Base-by-base conservation (phyloP, 257 asterid species). In the Gynochthodes officinalis region DNA sequence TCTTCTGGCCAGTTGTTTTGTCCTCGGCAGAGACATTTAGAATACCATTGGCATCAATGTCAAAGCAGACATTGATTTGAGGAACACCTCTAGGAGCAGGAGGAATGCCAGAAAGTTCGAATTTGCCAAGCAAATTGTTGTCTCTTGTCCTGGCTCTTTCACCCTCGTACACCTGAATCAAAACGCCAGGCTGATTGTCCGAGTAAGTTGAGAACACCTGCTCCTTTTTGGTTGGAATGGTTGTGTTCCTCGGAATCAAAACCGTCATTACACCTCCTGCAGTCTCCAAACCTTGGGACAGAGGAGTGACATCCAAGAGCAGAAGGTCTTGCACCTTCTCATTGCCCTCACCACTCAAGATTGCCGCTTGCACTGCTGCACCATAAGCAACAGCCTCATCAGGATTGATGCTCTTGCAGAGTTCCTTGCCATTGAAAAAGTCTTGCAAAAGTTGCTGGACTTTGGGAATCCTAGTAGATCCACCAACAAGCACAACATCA, bases 331-430 rank as follows among this genome's bases (percentile, higher is more conserved):
- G 84, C 2, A 80, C 84, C 65, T 73, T 73, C 46, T 80, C 81
- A 25, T 80, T 80, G 7, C 84, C 84, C 67, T 80, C 84, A 3
- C 84, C 84, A 46, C 79, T 73, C 73, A 80, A 58, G 4, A 80
- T 80, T 0, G 84, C 84, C 6, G 86, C 86, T 35, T 82, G 83
- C n/a, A 82, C 86, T 19, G 84, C 81, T 1, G 86, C 86, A 13
- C 86, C 86, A 82, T 82, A 82, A 0, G 86, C 86, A 16, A 82
- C 86, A 21, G 83, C 84, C 53, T 82, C 84, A 0, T 82, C 86
- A 0, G 86, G 86, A 40, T 82, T 82, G 10, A 82, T 82, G 46
- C 86, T 82, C 73, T 82, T 79, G 73, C 86, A 82, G 13, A 82
- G 86, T 71, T 82, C 86, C 71, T 76, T 82, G 39, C 84, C 82